Evolutionary conservation across 148 eudicot species (phyloP).

Genomic region (Pouteria glomerata): DNA sequence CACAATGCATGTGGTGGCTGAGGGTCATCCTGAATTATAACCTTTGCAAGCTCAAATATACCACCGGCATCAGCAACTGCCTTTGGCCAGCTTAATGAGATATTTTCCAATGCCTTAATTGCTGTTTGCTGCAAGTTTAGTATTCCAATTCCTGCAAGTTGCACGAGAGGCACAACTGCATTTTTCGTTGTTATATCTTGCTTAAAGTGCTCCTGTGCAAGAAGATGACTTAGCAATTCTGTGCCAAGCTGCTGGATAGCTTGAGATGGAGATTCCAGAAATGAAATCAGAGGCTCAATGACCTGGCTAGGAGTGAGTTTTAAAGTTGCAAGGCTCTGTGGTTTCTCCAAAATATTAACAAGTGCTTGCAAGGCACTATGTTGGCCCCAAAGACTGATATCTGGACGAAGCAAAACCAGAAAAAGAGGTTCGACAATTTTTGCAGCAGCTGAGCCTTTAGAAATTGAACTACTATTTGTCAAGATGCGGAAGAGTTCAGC

Average conservation of each 20-base stretch:
- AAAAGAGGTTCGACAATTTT: constrained; percentile 72
- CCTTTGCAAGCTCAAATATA: constrained; percentile 64
- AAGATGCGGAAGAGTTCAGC: constrained; percentile 72
- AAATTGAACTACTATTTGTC: constrained; percentile 68
- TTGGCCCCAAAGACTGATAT: constrained; percentile 59
- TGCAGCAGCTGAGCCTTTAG: constrained; percentile 56
- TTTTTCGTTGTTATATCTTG: constrained; percentile 62
- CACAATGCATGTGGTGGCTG: constrained; percentile 58
- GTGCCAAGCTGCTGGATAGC: constrained; percentile 77
- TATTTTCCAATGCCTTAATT: constrained; percentile 60
- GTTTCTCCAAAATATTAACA: constrained; percentile 79
- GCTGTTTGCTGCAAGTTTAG: constrained; percentile 70
- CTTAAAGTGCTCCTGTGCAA: constrained; percentile 68
- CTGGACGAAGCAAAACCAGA: constrained; percentile 49
- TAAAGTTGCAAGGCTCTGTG: constrained; percentile 52
- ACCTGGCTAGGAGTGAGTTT: constrained; percentile 67
- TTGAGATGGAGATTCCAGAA: constrained; percentile 70
- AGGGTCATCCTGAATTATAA: constrained; percentile 69
- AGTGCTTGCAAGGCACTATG: constrained; percentile 87
- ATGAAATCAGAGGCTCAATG: constrained; percentile 65
- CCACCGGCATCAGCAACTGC: constrained; percentile 84
- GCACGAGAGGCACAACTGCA: constrained; percentile 71
- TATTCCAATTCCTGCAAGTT: constrained; percentile 68
- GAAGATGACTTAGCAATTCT: constrained; percentile 66
- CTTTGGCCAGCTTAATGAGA: constrained; percentile 69